A percentile compares a stretch with the other conserved stretches of the same genome.
Conservation (phyloP, 179 eudicot species). For the Corrigiola litoralis region DNA sequence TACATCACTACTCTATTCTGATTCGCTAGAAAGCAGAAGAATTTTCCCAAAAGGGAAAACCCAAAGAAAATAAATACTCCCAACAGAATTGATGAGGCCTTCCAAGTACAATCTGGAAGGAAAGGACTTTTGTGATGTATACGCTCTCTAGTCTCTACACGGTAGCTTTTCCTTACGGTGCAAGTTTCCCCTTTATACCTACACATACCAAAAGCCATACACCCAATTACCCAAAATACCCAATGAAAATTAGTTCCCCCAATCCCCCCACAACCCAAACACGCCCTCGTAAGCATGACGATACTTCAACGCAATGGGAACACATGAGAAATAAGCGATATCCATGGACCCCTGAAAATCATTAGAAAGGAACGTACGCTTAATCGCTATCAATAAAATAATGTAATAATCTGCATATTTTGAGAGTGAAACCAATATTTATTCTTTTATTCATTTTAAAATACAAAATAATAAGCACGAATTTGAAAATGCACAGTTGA, state of each 20-base stretch:
- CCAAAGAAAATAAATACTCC: background rate
- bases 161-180: slow-evolving; percentile 26
- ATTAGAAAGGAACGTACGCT: background rate
- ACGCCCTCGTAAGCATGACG: slow-evolving; percentile 32
- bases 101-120: slow-evolving; percentile 17
- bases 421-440: too few species aligned
- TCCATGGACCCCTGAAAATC: background rate
- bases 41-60: background rate
- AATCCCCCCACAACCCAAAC: slow-evolving; percentile 2
- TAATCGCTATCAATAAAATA: too few species aligned
- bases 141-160: slow-evolving; percentile 7
- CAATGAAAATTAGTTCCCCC: background rate
- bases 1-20: too few species aligned
- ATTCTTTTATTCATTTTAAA: too few species aligned
- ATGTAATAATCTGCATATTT: too few species aligned
- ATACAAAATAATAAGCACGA: too few species aligned
- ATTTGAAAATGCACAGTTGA: too few species aligned
- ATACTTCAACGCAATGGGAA: slow-evolving; percentile 34
- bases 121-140: slow-evolving; percentile 16
- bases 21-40: too few species aligned
- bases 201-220: background rate
- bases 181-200: slow-evolving; percentile 24
- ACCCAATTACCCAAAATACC: background rate
- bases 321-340: slow-evolving; percentile 27
- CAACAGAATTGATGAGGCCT: slow-evolving; percentile 5